Conservation (phyloP, 2,329 filamentous ascomycete species). For the Cordyceps cateniannulata region DNA sequence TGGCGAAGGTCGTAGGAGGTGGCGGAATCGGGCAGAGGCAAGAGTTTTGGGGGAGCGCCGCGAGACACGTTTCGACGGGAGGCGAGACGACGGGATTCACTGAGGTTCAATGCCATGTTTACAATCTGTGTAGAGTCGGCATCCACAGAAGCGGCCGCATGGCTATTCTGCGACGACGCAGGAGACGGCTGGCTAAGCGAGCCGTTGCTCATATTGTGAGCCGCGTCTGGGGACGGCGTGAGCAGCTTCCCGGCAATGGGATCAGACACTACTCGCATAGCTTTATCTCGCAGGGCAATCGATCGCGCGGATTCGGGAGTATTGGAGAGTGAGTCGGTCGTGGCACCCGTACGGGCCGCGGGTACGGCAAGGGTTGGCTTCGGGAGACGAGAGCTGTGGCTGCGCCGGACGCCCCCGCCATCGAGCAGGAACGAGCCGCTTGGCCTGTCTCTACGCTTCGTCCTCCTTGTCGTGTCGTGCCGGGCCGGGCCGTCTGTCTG, state of each 20-base stretch:
- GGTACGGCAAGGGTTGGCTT: not conserved
- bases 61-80: slow-evolving; percentile 50
- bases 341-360: not conserved
- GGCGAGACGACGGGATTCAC: slow-evolving; percentile 67
- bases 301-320: slow-evolving; percentile 1
- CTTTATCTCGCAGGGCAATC: not conserved
- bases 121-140: slow-evolving; percentile 85
- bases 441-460: slow-evolving; percentile 18
- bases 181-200: slow-evolving; percentile 9
- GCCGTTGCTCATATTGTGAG: not conserved
- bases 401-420: not conserved
- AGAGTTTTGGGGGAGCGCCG: slow-evolving; percentile 43
- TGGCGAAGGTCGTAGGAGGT: slow-evolving; percentile 56
- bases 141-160: slow-evolving; percentile 39
- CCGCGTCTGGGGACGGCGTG: not conserved
- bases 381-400: slow-evolving; percentile 1
- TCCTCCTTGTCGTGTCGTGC: slow-evolving; percentile 12
- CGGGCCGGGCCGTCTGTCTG: slow-evolving; percentile 15
- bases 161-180: slow-evolving; percentile 16
- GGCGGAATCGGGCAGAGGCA: slow-evolving; percentile 46
- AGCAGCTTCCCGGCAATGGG: not conserved
- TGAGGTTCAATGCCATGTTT: slow-evolving; percentile 82
- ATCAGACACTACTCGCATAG: slow-evolving; percentile 4
- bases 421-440: slow-evolving; percentile 13
- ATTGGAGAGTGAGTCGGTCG: not conserved